Conservation (phyloP, 192 early-diverging fungal species). For the Entomortierella beljakovae region DNA sequence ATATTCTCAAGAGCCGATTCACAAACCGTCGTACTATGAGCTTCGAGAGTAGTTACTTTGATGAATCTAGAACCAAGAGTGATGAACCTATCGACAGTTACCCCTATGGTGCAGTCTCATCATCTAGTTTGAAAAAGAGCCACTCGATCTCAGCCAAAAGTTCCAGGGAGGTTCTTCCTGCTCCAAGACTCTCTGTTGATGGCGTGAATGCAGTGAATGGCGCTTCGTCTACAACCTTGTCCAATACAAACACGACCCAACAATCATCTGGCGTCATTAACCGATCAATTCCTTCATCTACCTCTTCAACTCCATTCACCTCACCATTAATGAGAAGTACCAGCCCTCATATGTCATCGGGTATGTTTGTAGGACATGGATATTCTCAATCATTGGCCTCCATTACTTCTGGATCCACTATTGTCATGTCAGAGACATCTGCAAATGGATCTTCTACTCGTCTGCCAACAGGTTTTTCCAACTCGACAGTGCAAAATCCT, state of each 20-base stretch:
- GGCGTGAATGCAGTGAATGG: background rate
- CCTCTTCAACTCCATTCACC: constrained; percentile 16
- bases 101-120: too few relatives aligned
- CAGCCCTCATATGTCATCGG: background rate
- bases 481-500: background rate
- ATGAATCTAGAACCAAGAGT: background rate
- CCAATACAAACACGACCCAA: background rate
- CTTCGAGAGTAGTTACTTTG: constrained; percentile 27
- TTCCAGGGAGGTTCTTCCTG: constrained; percentile 1
- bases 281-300: background rate
- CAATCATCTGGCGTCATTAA: background rate
- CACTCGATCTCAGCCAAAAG: constrained; percentile 7
- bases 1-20: constrained; percentile 18
- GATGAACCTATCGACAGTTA: too few relatives aligned
- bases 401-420: constrained; percentile 7
- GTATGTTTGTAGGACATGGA: background rate
- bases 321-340: constrained; percentile 19
- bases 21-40: constrained; percentile 38
- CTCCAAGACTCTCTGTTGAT: constrained; percentile 13
- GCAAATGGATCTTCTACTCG: background rate
- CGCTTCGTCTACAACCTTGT: background rate
- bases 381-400: constrained; percentile 22
- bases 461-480: background rate
- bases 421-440: too few relatives aligned
- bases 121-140: constrained; percentile 10